Evolutionary conservation across 805 yeast species (phyloP).

Genomic region (Kluyveromyces starmeri): DNA sequence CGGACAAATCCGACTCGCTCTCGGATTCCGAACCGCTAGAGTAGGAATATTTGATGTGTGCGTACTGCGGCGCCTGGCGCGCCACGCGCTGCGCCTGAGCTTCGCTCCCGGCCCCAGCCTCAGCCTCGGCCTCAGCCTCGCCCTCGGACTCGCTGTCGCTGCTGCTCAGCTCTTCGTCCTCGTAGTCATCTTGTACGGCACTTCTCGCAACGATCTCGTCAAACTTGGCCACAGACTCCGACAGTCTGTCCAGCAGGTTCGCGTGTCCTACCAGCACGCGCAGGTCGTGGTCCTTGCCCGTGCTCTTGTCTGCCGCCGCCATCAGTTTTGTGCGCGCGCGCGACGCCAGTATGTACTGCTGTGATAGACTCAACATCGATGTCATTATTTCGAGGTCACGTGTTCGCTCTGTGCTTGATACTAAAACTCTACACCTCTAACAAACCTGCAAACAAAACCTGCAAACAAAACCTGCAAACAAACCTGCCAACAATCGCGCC

Average conservation of each 20-base stretch:
- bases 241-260: constrained; percentile 23
- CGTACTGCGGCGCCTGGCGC: neutral
- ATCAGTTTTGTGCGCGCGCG: constrained; percentile 19
- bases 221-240: constrained; percentile 5
- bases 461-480: no score
- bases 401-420: no score
- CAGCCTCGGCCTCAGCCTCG: constrained; percentile 7
- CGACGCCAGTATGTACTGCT: constrained; percentile 12
- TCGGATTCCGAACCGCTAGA: constrained; percentile 1
- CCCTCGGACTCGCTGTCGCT: constrained; percentile 18
- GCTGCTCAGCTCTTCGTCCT: constrained; percentile 9
- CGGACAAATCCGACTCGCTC: neutral
- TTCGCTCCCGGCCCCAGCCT: neutral
- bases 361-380: constrained; percentile 6
- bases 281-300: constrained; percentile 19
- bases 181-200: constrained; percentile 1
- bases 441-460: no score
- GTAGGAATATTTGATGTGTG: neutral
- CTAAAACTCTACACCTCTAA: no score
- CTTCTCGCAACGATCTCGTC: neutral
- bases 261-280: constrained; percentile 29
- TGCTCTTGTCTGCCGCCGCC: constrained; percentile 12
- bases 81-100: neutral
- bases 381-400: neutral
- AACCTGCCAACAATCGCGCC: no score